A percentile compares a stretch with the other conserved stretches of the same genome.
These are phyloP conservation scores for Melastoma malabathricum DNA, from an alignment of 345 rosid genomes.

Conservation along the genomic window DNA sequence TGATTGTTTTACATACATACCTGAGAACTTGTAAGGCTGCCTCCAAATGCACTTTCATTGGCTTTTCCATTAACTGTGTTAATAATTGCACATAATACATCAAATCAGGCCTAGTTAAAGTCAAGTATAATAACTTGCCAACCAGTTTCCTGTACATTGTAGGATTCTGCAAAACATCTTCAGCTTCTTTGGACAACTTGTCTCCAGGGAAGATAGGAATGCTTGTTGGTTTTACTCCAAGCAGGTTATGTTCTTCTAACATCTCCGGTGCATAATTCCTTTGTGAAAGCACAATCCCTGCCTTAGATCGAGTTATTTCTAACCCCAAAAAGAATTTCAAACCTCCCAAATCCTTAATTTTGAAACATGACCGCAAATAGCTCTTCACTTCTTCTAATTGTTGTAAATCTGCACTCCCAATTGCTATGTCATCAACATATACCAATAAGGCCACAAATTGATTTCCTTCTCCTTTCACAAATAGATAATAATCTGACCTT, in stretches of 20 bases:
- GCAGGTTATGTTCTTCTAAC: no score
- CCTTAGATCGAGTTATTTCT: not conserved
- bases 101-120: no score
- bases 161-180: not conserved
- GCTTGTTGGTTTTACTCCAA: no score
- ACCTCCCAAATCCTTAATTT: not conserved
- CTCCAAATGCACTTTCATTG: no score
- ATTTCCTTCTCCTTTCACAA: not conserved
- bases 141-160: no score
- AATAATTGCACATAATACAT: no score
- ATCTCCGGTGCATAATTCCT: not conserved
- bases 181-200: not conserved
- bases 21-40: not conserved
- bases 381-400: not conserved
- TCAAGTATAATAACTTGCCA: no score
- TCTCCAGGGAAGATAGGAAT: no score
- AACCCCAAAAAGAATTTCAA: not conserved
- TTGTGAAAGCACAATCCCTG: not conserved
- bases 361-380: not conserved
- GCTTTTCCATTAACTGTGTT: no score
- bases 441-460: not conserved
- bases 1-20: not conserved
- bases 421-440: not conserved
- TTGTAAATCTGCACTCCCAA: not conserved
- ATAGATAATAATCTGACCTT: not conserved